Base-by-base conservation (phyloP, 2,329 filamentous ascomycete species). In the Endothia cerciana region DNA sequence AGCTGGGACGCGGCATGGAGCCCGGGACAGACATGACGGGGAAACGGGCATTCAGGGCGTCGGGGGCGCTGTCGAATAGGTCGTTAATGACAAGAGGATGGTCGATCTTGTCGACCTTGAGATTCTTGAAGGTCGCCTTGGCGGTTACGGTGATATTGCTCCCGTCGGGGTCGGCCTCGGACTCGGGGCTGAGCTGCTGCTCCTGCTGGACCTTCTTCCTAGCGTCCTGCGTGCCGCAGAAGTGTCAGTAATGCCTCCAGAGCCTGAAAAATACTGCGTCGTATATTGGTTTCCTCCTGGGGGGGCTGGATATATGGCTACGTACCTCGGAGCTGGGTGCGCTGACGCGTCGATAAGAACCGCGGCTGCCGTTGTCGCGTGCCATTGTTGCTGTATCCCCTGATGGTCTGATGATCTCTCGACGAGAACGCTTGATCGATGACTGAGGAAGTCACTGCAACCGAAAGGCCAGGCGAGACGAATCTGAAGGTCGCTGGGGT, bases 301-400 rank as follows among this genome's bases (percentile, higher is more conserved):
- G 36, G 8, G 13, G 6, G 19, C 6, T 3, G 30, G 28, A 33
- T 8, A 30, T 8, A 15, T 43, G 25, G 8, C 7, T 6, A 55
- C 43, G 33, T 28, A 59, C 62, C 17, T 40, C 43, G 25, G 30
- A 30, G n/a, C 25, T 22, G 55, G 55, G 40, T 3, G 22, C 55
- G 55, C 38, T 30, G 41, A 28, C 38, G 43, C 40, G 62, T 40
- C 62, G 62, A 22, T 59, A 41, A 7, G 33, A 53, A 22, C 55
- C 43, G 19, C 55, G 43, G 17, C 19, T 51, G 55, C 62, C 62
- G 33, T 64, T 64, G 62, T 64, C 62, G 55, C 62, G 62, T 30
- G 62, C 62, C 62, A 64, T 64, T n/a, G 30, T 55, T 36, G 51
- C 30, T 55, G 51, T 55, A 11, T 55, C 30, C 8, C 19, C 11